Base-by-base conservation (phyloP, 345 rosid species). In the Populus alba region DNA sequence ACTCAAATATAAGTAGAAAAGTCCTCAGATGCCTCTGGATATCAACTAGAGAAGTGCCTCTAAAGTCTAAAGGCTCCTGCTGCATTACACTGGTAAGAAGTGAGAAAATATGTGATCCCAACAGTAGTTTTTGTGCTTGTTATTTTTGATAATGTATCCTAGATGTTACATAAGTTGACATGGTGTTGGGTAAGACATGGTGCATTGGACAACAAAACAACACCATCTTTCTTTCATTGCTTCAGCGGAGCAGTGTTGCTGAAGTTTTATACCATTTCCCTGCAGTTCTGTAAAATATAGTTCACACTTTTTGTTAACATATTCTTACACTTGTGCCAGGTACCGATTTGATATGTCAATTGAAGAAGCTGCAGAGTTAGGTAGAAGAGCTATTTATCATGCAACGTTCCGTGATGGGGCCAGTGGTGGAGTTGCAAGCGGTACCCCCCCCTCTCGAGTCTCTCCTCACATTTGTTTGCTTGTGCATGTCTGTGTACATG, bases 361-460 rank as follows among this genome's bases (percentile, higher is more conserved):
- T 49, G 96, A 91, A 61, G 98, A 97, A 86, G 99, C 99, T 66
- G 90, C 93, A 1, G 99, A 97, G 83, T 84, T 97, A 87, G 99
- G 97, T 51, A 87, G 97, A 82, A 90, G 99, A 83, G 83, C 98
- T 79, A 97, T 97, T 81, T 97, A 97, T 84, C 99, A 94, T 81
- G 99, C 99, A 12, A 96, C 99, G 53, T 97, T 92, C 88, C 90
- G 99, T 33, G 99, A 97, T 83, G 99, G 94, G 68, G 98, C 99
- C 81, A 97, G 99, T 87, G 99, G 99, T 84, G 99, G 99, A 77
- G 98, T 97, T 61, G 99, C 97, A 55, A 97, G 99, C 83, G 98
- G 98, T 97, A 90, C 62, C 5, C 33, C 67, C 70, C 37, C 6
- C 37, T 33, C 35, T 33, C 3, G 6, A 4, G 37, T 79, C 66